Percentiles rank a stretch among this genome's conserved stretches.
phyloP scores from a whole-genome alignment of 164 flowering plant species.

The Saururus chinensis region DNA sequence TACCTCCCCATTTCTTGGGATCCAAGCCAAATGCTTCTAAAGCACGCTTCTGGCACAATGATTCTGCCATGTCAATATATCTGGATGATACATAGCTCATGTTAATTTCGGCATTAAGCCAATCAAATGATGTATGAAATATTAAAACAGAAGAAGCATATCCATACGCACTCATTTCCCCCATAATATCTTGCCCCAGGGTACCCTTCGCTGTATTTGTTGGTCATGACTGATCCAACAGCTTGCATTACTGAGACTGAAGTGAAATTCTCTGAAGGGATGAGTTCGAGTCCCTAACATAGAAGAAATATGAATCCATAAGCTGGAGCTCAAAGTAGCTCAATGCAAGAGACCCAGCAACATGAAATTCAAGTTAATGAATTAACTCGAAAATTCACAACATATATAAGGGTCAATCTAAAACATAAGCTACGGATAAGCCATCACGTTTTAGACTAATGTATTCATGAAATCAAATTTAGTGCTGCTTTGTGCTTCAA shows the following conservation, averaged over 20 bases:
- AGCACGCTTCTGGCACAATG: slow-evolving; percentile 97
- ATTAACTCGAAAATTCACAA: too few relatives aligned
- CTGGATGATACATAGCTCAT: slow-evolving; percentile 20
- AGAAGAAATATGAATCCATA: neutral
- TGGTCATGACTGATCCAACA: slow-evolving; percentile 97
- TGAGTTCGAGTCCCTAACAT: slow-evolving; percentile 83
- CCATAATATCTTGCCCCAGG: slow-evolving; percentile 99
- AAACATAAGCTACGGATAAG: too few relatives aligned
- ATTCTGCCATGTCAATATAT: slow-evolving; percentile 98
- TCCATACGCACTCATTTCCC: slow-evolving; percentile 79
- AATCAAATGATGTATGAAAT: neutral
- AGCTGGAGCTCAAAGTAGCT: neutral
- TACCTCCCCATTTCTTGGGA: slow-evolving; percentile 99
- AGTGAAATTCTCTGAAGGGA: slow-evolving; percentile 97
- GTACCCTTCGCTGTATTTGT: slow-evolving; percentile 99
- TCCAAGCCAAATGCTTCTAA: slow-evolving; percentile 90
- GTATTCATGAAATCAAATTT: too few relatives aligned
- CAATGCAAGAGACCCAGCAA: too few relatives aligned
- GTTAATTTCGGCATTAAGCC: neutral
- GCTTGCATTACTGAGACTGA: slow-evolving; percentile 99
- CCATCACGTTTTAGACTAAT: too few relatives aligned
- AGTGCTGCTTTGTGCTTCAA: too few relatives aligned
- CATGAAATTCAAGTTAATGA: too few relatives aligned
- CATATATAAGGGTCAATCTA: too few relatives aligned
- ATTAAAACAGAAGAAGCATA: neutral